Evolutionary conservation across 805 yeast genomes (phyloP).

Genomic region (Metschnikowia vanudenii): DNA sequence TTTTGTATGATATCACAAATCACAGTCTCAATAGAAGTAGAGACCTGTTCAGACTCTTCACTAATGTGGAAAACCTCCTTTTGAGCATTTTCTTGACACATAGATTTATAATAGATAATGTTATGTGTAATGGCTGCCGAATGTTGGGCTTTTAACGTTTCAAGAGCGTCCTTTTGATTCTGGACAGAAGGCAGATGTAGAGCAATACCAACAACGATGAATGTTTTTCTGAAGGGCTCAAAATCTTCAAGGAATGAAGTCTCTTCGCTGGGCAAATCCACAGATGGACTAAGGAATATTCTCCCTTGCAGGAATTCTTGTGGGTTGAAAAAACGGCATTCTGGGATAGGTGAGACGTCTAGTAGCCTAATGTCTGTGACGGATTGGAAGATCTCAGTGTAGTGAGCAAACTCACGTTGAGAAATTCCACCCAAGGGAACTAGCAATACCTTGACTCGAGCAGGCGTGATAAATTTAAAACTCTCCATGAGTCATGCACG

Average conservation of each 20-base stretch:
- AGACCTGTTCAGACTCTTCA: conserved; percentile 25
- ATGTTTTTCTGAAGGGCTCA: conserved; percentile 82
- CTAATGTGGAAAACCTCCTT: conserved; percentile 23
- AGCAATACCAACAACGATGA: conserved; percentile 53
- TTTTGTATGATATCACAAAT: conserved; percentile 70
- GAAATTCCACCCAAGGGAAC: conserved; percentile 62
- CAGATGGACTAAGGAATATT: conserved; percentile 55
- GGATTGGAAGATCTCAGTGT: conserved; percentile 43
- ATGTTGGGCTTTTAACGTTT: conserved; percentile 41
- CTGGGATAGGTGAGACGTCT: conserved; percentile 66
- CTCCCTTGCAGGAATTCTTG: conserved; percentile 81
- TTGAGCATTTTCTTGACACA: conserved; percentile 17
- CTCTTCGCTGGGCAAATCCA: conserved; percentile 49
- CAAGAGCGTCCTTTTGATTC: conserved; percentile 3
- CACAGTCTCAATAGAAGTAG: conserved; percentile 52
- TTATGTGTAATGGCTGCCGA: conserved; percentile 57
- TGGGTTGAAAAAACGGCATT: conserved; percentile 63
- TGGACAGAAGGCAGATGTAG: conserved; percentile 21
- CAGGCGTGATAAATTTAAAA: conserved; percentile 58
- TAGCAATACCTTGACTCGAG: conserved; percentile 62
- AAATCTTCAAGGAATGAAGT: conserved; percentile 75
- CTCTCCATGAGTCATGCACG: conserved; percentile 15
- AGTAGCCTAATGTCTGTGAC: conserved; percentile 66
- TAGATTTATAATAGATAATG: conserved; percentile 53
- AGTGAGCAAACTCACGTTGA: conserved; percentile 40